Conservation (phyloP, 441 rosid genomes). For the Lepidium campestre region DNA sequence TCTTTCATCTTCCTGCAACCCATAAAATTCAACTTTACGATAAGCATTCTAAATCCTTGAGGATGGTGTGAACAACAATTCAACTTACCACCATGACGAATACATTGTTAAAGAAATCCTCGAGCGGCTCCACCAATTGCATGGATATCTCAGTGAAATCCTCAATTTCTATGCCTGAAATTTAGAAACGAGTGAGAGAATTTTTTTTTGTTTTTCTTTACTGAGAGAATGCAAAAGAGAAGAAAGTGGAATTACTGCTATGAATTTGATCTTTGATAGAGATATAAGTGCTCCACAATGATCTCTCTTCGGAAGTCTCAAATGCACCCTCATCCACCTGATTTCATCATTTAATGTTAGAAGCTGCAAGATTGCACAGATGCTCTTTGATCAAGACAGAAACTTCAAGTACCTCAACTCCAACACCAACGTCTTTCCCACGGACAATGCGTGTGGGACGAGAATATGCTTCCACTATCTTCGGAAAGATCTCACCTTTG, state of each 20-base stretch:
- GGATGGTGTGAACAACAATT: neutral
- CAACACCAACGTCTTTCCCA: slow-evolving; percentile 69
- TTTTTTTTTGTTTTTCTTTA: neutral
- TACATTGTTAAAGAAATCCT: slow-evolving; percentile 81
- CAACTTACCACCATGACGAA: slow-evolving; percentile 97
- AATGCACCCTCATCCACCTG: slow-evolving; percentile 85
- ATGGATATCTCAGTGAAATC: slow-evolving; percentile 70
- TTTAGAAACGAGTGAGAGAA: neutral
- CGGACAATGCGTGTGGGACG: slow-evolving; percentile 96
- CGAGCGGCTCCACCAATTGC: slow-evolving; percentile 67
- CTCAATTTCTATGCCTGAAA: slow-evolving; percentile 62
- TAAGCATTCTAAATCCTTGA: neutral
- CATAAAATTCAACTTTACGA: neutral
- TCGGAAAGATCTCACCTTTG: slow-evolving; percentile 55
- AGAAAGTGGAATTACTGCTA: slow-evolving; percentile 42
- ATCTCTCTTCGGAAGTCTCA: slow-evolving; percentile 72
- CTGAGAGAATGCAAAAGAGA: neutral
- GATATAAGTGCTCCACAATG: slow-evolving; percentile 57
- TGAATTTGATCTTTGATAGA: slow-evolving; percentile 52
- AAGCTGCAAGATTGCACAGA: slow-evolving; percentile 6
- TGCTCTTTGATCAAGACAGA: slow-evolving; percentile 4
- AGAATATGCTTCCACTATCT: slow-evolving; percentile 90
- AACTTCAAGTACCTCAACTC: slow-evolving; percentile 48
- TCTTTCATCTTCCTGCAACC: slow-evolving; percentile 74
- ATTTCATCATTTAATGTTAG: slow-evolving; percentile 10